Evolutionary conservation across 2,329 filamentous ascomycete species (phyloP).

Genomic region (Xylaria arbuscula): DNA sequence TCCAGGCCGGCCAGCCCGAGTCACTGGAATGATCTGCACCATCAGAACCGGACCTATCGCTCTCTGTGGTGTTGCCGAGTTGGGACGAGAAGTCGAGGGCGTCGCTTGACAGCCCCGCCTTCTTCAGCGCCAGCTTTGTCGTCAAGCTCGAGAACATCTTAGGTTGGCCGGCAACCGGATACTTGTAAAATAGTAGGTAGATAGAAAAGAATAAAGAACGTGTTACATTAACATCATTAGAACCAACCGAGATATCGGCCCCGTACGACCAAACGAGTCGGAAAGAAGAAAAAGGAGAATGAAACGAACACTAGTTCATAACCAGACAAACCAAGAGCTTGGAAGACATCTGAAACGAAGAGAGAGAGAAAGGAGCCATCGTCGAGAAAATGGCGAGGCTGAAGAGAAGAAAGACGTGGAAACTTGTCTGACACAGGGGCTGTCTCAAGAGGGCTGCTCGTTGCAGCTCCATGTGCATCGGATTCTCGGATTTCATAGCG

Average conservation of each 20-base stretch:
- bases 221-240: neutral
- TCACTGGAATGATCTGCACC: constrained; percentile 45
- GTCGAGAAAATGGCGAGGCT: constrained; percentile 41
- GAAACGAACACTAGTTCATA: constrained; percentile 2
- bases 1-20: constrained; percentile 57
- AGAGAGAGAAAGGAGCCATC: constrained; percentile 23
- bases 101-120: constrained; percentile 65
- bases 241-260: neutral
- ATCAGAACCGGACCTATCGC: constrained; percentile 44
- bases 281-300: neutral
- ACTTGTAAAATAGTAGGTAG: neutral
- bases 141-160: constrained; percentile 67
- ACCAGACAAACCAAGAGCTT: constrained; percentile 27
- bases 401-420: constrained; percentile 30
- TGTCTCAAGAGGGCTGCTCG: constrained; percentile 42
- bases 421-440: constrained; percentile 46
- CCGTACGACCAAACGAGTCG: neutral
- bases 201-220: neutral
- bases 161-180: constrained; percentile 13
- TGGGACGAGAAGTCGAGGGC: constrained; percentile 57
- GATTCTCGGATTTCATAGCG: constrained; percentile 12
- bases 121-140: constrained; percentile 69
- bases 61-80: constrained; percentile 40
- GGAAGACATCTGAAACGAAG: constrained; percentile 30
- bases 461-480: constrained; percentile 5